These are phyloP conservation scores for Fusarium cyanostomum DNA, from an alignment of 2,329 filamentous ascomycete species.

Conservation along the genomic window DNA sequence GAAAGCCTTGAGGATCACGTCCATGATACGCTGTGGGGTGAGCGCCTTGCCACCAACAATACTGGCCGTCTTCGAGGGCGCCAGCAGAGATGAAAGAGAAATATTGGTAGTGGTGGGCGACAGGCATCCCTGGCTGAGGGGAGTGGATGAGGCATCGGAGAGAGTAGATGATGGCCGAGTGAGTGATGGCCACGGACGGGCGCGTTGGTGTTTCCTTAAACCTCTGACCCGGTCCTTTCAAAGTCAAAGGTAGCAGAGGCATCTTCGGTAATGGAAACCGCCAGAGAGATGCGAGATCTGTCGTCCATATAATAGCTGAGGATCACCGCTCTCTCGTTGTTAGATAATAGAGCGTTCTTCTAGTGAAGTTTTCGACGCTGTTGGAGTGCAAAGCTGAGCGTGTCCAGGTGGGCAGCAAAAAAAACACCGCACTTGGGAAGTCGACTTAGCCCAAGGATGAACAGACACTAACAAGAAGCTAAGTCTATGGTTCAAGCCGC, in stretches of 20 bases:
- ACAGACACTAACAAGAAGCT: not conserved
- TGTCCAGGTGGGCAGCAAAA: too few relatives aligned
- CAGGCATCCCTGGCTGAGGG: constrained; percentile 82
- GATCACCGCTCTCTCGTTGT: not conserved
- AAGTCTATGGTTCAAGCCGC: not conserved
- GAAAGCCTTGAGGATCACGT: constrained; percentile 71
- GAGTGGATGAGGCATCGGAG: constrained; percentile 79
- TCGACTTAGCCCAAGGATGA: constrained; percentile 11
- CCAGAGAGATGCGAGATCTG: constrained; percentile 79
- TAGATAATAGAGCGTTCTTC: not conserved
- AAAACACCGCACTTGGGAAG: too few relatives aligned
- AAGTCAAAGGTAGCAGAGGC: constrained; percentile 77
- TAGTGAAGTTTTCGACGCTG: not conserved
- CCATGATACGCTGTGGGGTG: constrained; percentile 53
- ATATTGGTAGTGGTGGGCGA: constrained; percentile 78
- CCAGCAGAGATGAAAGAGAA: constrained; percentile 75
- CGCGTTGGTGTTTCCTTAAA: constrained; percentile 48
- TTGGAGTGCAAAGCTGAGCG: too few relatives aligned
- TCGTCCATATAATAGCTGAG: constrained; percentile 77
- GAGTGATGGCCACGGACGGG: constrained; percentile 74
- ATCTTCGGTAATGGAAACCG: constrained; percentile 76
- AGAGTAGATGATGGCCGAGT: constrained; percentile 85
- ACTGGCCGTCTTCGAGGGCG: constrained; percentile 76
- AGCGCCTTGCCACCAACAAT: constrained; percentile 82
- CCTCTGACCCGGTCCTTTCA: constrained; percentile 45